Conservation (phyloP, 2,329 filamentous ascomycete genomes). For the Magnaporthales sp. region DNA sequence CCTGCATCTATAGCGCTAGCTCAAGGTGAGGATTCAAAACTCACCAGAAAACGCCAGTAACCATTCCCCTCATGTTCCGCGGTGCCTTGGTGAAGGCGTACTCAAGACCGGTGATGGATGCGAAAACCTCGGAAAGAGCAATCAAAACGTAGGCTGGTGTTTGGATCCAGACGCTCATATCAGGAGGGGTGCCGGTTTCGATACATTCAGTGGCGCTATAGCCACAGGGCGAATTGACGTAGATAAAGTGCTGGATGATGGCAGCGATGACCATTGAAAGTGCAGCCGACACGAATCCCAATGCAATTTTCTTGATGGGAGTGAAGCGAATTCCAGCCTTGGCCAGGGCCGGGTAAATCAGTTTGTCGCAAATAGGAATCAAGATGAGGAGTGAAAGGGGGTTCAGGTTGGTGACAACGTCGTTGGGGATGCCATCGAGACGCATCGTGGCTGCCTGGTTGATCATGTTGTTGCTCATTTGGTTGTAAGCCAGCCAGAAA, state of each 20-base stretch:
- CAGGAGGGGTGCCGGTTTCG: slow-evolving; percentile 20
- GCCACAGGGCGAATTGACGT: slow-evolving; percentile 52
- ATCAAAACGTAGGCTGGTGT: slow-evolving; percentile 39
- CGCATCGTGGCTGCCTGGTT: slow-evolving; percentile 58
- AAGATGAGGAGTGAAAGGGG: slow-evolving; percentile 66
- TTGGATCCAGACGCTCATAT: slow-evolving; percentile 55
- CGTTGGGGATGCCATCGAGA: slow-evolving; percentile 65
- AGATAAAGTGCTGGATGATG: slow-evolving; percentile 52
- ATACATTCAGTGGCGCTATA: slow-evolving; percentile 28
- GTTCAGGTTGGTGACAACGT: slow-evolving; percentile 66
- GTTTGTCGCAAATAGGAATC: slow-evolving; percentile 59
- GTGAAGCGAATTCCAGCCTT: slow-evolving; percentile 57
- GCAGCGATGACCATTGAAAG: slow-evolving; percentile 49
- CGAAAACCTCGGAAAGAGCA: slow-evolving; percentile 38
- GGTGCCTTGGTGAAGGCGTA: slow-evolving; percentile 72
- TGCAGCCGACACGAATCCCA: slow-evolving; percentile 57
- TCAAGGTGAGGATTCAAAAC: not conserved
- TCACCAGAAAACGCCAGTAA: slow-evolving; percentile 41
- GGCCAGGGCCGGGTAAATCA: slow-evolving; percentile 61
- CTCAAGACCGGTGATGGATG: slow-evolving; percentile 52
- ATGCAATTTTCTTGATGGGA: slow-evolving; percentile 67
- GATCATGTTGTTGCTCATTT: slow-evolving; percentile 47
- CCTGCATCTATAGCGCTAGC: slow-evolving; percentile 16
- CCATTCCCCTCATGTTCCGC: slow-evolving; percentile 65
- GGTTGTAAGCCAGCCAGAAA: slow-evolving; percentile 37